phyloP scores from a whole-genome alignment of 441 rosid genomes.

The Cnidoscolus chayamansa region DNA sequence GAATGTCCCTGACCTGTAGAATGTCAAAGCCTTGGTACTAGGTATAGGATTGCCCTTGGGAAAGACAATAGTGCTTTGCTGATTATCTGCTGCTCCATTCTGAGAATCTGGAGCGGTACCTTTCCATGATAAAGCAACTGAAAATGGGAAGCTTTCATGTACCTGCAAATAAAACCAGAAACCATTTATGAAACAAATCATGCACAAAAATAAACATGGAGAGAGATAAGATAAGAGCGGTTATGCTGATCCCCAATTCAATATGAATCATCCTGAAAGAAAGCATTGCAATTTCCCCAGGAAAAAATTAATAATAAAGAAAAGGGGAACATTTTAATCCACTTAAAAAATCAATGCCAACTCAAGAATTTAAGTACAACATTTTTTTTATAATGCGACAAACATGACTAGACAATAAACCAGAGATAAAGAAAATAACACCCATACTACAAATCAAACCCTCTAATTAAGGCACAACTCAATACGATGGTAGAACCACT shows the following conservation, averaged over 20 bases:
- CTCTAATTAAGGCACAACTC: neutral
- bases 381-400: neutral
- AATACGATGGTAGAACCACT: too few relatives aligned
- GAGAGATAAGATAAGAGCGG: neutral
- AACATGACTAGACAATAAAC: neutral
- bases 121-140: slow-evolving; percentile 77
- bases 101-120: slow-evolving; percentile 60
- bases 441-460: neutral
- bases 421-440: neutral
- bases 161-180: slow-evolving; percentile 43
- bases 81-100: slow-evolving; percentile 63
- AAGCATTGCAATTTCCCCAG: neutral
- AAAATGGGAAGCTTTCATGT: slow-evolving; percentile 85
- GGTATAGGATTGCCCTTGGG: slow-evolving; percentile 88
- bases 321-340: neutral
- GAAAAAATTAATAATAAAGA: neutral
- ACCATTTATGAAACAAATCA: neutral
- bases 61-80: slow-evolving; percentile 71
- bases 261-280: neutral
- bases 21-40: slow-evolving; percentile 79
- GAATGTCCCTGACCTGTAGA: slow-evolving; percentile 75
- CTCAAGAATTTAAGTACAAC: neutral
- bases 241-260: neutral
- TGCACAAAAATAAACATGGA: neutral
- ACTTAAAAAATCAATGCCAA: neutral